Evolutionary conservation across 2,329 filamentous ascomycete species (phyloP).

Genomic region (Massarina eburnea): DNA sequence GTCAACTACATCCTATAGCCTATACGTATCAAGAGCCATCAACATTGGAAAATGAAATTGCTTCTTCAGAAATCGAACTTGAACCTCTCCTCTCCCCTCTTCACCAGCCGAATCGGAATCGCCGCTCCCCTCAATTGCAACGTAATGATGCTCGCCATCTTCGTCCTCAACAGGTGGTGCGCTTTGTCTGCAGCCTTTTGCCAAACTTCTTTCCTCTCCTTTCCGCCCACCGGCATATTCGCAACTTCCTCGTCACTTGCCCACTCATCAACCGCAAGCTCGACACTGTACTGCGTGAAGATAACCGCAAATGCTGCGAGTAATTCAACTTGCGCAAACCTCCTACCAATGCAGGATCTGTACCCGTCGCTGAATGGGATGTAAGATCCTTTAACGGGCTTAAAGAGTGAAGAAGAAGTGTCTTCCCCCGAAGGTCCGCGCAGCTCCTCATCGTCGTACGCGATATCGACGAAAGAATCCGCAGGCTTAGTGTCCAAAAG

Average conservation of each 20-base stretch:
- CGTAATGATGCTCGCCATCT: slow-evolving; percentile 66
- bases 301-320: slow-evolving; percentile 55
- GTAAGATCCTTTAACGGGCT: slow-evolving; percentile 52
- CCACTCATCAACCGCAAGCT: slow-evolving; percentile 63
- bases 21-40: neutral
- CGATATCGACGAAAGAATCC: slow-evolving; percentile 38
- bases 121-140: slow-evolving; percentile 65
- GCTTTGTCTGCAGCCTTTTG: slow-evolving; percentile 60
- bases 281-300: slow-evolving; percentile 63
- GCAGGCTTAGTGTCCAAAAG: slow-evolving; percentile 45
- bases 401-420: slow-evolving; percentile 62
- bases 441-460: slow-evolving; percentile 55
- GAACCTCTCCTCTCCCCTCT: slow-evolving; percentile 71
- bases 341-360: slow-evolving; percentile 57
- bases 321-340: slow-evolving; percentile 61
- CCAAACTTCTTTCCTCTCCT: slow-evolving; percentile 62
- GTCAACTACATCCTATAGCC: neutral
- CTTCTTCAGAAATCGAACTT: slow-evolving; percentile 23
- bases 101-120: slow-evolving; percentile 69
- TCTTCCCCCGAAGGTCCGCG: slow-evolving; percentile 63
- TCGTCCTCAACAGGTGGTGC: slow-evolving; percentile 54
- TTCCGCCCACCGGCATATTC: slow-evolving; percentile 42
- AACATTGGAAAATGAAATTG: no score
- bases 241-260: slow-evolving; percentile 46
- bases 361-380: slow-evolving; percentile 59